Base-by-base conservation (phyloP, 2,329 filamentous ascomycete genomes). In the Biscogniauxia marginata region DNA sequence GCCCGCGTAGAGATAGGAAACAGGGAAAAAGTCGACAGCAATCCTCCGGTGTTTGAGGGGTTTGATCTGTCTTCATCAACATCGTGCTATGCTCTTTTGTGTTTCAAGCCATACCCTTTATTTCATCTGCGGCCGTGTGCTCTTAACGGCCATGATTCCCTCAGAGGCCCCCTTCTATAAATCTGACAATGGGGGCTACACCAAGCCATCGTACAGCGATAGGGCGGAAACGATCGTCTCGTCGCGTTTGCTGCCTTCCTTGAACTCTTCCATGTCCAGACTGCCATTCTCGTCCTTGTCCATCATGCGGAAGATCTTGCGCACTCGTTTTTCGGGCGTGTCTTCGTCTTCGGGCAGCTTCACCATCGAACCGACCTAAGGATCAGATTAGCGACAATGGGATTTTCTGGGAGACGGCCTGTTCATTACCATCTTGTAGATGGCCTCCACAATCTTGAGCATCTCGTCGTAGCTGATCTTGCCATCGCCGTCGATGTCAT, bases 301-400 rank as follows among this genome's bases (percentile, higher is more conserved):
- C 95, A 99, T 99, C 95, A 98, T 98, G 70, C 89, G 84, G 82
- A 99, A 99, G 75, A 99, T 98, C 82, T 99, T 99, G 76, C 83
- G 87, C 61, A 99, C 95, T 63, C 95, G 89, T 81, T 99, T 99
- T 82, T 98, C 93, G 18, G 95, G 95, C 55, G 95, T 99, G 77
- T 99, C 93, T 79, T 99, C 95, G 77, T 99, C 95, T 75, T 97
- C 92, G 52, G 95, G 95, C 46, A 99, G 83, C 77, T 98, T 98
- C 68, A 99, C 95, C 95, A 99, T 99, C 52, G 93, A 96, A 64
- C 95, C 95, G 69, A 97, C 93, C 93, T 97, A 65, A 24, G 52
- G 48, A 18, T 19, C 19, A 43, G 43, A 53, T 59, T 60, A 59
- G 61, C 47, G 50, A 21, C 45, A 11, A 24, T 11, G 39, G 11